Conservation (phyloP, 2,329 filamentous ascomycete genomes). For the Trichoderma simmonsii region DNA sequence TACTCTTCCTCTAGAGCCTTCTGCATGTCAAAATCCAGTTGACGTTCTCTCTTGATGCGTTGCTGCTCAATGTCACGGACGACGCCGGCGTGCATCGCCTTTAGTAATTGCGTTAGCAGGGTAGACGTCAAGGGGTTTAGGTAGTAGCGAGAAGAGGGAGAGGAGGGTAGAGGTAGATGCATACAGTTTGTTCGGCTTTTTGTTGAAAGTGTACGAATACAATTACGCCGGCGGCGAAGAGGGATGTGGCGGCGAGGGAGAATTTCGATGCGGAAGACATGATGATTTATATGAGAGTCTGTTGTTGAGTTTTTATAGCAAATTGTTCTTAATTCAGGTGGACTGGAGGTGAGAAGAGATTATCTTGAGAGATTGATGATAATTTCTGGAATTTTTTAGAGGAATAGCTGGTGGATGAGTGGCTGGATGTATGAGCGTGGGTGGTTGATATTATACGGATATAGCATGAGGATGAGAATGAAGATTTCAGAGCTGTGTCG, state of each 20-base stretch:
- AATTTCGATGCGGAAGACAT: slow-evolving; percentile 93
- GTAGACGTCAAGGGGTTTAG: background rate
- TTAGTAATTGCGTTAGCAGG: background rate
- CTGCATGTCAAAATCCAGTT: slow-evolving; percentile 94
- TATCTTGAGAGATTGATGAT: background rate
- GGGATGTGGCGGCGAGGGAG: slow-evolving; percentile 73
- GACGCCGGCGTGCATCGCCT: slow-evolving; percentile 96
- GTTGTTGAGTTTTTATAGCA: background rate
- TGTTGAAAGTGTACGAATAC: slow-evolving; percentile 88
- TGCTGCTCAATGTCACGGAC: slow-evolving; percentile 94
- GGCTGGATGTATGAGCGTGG: background rate
- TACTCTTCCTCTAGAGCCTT: slow-evolving; percentile 82
- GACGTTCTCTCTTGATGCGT: slow-evolving; percentile 81
- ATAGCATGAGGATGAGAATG: background rate
- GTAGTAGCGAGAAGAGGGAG: background rate
- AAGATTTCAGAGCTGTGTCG: background rate
- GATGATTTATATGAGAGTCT: background rate
- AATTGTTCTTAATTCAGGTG: background rate
- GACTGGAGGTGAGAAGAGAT: background rate
- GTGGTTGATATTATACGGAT: background rate
- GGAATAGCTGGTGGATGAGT: background rate
- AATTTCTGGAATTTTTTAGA: background rate
- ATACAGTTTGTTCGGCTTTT: slow-evolving; percentile 74
- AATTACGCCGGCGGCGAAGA: slow-evolving; percentile 74
- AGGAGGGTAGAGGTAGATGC: slow-evolving; percentile 28